Base-by-base conservation (phyloP, 208 protist species). In the Leishmania turanica region DNA sequence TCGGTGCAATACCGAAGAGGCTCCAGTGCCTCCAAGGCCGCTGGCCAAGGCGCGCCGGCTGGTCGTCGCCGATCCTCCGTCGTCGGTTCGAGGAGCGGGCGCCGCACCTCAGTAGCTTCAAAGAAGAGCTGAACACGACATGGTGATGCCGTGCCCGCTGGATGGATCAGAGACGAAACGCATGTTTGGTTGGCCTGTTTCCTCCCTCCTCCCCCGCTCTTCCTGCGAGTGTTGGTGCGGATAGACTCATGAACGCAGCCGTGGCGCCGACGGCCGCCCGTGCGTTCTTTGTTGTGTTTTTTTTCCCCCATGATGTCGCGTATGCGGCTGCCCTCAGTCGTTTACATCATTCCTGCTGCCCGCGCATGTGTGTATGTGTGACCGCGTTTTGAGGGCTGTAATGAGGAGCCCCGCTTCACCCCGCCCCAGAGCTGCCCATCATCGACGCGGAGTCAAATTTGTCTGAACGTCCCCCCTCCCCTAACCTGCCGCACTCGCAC, bases 91-190 rank as follows among this genome's bases (percentile, higher is more conserved):
- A 79, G 64, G 19, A 34, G 58, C 24, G 56, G n/a, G 9, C 77
- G 73, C 3, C 82, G 73, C 9, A 51, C n/a, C 40, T 75, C 82
- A 7, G 62, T 68, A 0, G 47, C 53, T 24, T 81, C 82, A 17
- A 85, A 82, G 77, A 81, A 85, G 34, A 79, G 34, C 37, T 84
- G 47, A 77, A 60, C 34, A 21, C n/a, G 70, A 27, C 8, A 21
- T 17, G 51, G 11, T 42, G 51, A 40, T 6, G 24, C 31, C 4
- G n/a, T 45, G 47, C 21, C 37, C 21, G 17, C n/a, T 21, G 4
- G 24, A 45, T 27, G 21, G 45, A 19, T 13, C 45, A 4, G 24
- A 21, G 27, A 19, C 42, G 27, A 5, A 21, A n/a, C 45, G 2
- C 34, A 11, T 8, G 66, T 71, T 68, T 21, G 2, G 15, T 68